Base-by-base conservation (phyloP, 345 rosid species). In the Lumnitzera littorea region DNA sequence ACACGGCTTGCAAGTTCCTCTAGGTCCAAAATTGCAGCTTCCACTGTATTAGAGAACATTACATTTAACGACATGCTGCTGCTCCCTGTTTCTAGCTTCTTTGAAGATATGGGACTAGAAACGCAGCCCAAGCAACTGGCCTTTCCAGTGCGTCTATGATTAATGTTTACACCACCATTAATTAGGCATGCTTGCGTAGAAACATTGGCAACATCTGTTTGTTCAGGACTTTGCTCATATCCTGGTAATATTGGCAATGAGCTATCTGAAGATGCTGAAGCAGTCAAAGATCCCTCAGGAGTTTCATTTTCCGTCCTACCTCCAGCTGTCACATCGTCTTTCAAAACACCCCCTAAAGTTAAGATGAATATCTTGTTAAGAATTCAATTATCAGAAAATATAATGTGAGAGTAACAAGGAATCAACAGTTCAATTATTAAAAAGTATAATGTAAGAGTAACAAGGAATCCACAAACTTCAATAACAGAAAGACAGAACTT, bases 1-100 rank as follows among this genome's bases (percentile, higher is more conserved):
- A 86, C 67, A 49, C 81, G 78, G 62, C 66, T 74, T 11, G 72
- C 70, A 55, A 86, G 80, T 60, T 77, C 89, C 77, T 88, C 96
- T 58, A 82, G 63, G 74, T 86, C 87, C 70, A 76, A 23, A 20
- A 86, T 60, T 2, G 88, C 76, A 66, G 83, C 85, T 71, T 86
- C 96, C 2, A 70, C 55, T 4, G 82, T 61, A 64, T 81, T 76
- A 13, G 84, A 71, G 60, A 58, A 62, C 27, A 61, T 71, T 5
- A 84, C 74, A 55, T 86, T 74, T 15, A 72, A 60, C 24, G 36
- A 17, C 52, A 77, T 24, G 25, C 48, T 65, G 64, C 25, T 65
- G 64, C 25, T 71, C 24, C 69, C 70, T 24, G 57, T 57, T 71
- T 62, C 64, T 58, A 62, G 24, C 67, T 69, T 60, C 74, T 77